Base-by-base conservation (phyloP, 139 green algal species). In the Chlamydomonas sp. region DNA sequence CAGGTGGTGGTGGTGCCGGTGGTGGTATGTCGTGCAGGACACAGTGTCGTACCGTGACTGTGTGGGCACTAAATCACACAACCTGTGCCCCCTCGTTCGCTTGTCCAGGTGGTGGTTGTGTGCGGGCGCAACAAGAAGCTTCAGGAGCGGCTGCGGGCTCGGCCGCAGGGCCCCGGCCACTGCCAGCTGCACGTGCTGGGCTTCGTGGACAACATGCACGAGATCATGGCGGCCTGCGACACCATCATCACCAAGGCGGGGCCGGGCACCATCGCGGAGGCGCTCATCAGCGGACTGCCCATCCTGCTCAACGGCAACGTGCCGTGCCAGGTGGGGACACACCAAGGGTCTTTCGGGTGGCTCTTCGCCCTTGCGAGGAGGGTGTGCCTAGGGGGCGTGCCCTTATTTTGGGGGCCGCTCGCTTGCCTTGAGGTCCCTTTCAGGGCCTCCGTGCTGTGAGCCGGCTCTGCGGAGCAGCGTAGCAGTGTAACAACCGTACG, bases 281-380 rank as follows among this genome's bases (percentile, higher is more conserved):
- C 97, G 64, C 94, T 99, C 83, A 99, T 99, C 83, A 95, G 91
- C 60, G 97, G 98, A 1, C 95, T 99, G 80, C 98, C 98, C 68
- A 96, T 99, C 90, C 92, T 99, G 69, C 95, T 99, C 77, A 99
- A 99, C 84, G 97, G 94, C 79, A 98, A 97, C 92, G 93, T 99
- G 63, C 97, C 97, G 10, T 98, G 97, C 83, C 97, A 99, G 94
- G 97, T 99, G 91, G 82, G 31, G 31, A 49, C 31, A 49, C 31
- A 49, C 31, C 31, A 49, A 49, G 31, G 31, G n/a, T n/a, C n/a
- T n/a, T n/a, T n/a, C n/a, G n/a, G n/a, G n/a, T n/a, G n/a, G n/a
- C n/a, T n/a, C n/a, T n/a, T n/a, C n/a, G n/a, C n/a, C n/a, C n/a
- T n/a, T n/a, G n/a, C n/a, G n/a, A n/a, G n/a, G n/a, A n/a, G n/a